phyloP scores from a whole-genome alignment of 1,139 yeast species.

The Taphrina wiesneri region DNA sequence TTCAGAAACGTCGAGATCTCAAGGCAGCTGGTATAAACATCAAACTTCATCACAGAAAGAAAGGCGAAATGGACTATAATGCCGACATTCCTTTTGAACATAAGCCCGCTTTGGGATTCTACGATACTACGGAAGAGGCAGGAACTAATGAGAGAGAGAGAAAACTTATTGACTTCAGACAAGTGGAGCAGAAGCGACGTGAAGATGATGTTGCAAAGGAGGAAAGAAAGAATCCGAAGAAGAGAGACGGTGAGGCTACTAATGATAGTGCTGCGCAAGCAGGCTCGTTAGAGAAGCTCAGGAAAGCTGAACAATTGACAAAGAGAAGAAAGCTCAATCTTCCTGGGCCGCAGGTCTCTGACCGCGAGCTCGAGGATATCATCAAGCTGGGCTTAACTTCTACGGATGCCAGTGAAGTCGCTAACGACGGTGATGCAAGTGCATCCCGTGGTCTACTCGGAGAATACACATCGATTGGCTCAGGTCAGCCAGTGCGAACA shows the following conservation, averaged over 20 bases:
- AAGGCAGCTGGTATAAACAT: constrained; percentile 72
- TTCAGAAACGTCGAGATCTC: constrained; percentile 81
- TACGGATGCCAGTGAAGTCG: constrained; percentile 32
- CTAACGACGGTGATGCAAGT: constrained; percentile 41
- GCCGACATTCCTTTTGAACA: constrained; percentile 81
- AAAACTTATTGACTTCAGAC: constrained; percentile 52
- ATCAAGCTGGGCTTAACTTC: constrained; percentile 44
- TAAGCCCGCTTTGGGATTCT: constrained; percentile 67
- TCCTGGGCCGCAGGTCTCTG: constrained; percentile 54
- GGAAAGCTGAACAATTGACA: constrained; percentile 48
- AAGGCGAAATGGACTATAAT: constrained; percentile 69
- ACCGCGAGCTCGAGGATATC: constrained; percentile 46
- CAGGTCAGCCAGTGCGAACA: constrained; percentile 31
- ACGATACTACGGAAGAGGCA: constrained; percentile 65
- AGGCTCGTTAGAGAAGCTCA: constrained; percentile 45
- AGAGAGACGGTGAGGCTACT: constrained; percentile 44
- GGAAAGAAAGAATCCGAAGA: constrained; percentile 45
- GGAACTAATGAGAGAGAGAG: constrained; percentile 43
- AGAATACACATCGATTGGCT: constrained; percentile 29
- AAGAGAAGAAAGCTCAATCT: constrained; percentile 60
- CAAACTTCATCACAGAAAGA: constrained; percentile 52
- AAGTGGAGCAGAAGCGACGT: constrained; percentile 54
- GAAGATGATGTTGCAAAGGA: constrained; percentile 47
- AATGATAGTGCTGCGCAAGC: constrained; percentile 48
- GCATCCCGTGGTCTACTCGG: constrained; percentile 35